Base-by-base conservation (phyloP, 176 grass and related monocot species). In the Poa pratensis region DNA sequence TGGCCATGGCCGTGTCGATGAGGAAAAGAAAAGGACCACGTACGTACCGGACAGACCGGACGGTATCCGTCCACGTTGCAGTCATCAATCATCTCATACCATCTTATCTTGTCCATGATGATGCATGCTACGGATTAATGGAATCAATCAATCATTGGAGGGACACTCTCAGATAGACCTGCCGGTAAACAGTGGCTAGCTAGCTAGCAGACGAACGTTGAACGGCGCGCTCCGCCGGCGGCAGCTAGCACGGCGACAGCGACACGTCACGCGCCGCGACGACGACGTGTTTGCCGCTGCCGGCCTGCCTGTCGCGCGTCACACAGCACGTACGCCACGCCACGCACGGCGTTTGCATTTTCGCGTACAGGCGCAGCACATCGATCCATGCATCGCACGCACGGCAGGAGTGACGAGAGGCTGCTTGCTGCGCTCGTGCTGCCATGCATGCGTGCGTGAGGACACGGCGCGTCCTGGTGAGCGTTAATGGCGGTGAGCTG, bases 1-100 rank as follows among this genome's bases (percentile, higher is more conserved):
- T 58, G 20, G 7, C 54, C 20, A 1, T 19, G 54, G 20, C 43
- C 43, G 43, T 45, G 20, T 22, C 20, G 23, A 18, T 9, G 63
- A 8, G 8, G 39, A 9, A 42, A 42, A 0, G 81, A 83, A 72
- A 74, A 62, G 64, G 80, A 83, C 86, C 73, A 57, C 39, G n/a
- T 49, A 53, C 39, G 7, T 8, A 8, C 6, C 80, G 63, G 20
- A 71, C 65, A 23, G 59, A 59, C n/a, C 20, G 17, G 9, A 22
- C 20, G n/a, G n/a, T 62, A 76, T 48, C 78, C 86, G 79, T 55
- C 61, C 24, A 20, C 64, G 62, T 79, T 42, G 69, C 48, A 6
- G 16, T 71, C 53, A 75, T 2, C 14, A 27, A 42, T 42, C 39
- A 7, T 9, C 39, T 17, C 63, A 73, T 26, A 8, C 0, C 7